phyloP scores from a whole-genome alignment of 257 asterid species.

The Verbascum thapsus region DNA sequence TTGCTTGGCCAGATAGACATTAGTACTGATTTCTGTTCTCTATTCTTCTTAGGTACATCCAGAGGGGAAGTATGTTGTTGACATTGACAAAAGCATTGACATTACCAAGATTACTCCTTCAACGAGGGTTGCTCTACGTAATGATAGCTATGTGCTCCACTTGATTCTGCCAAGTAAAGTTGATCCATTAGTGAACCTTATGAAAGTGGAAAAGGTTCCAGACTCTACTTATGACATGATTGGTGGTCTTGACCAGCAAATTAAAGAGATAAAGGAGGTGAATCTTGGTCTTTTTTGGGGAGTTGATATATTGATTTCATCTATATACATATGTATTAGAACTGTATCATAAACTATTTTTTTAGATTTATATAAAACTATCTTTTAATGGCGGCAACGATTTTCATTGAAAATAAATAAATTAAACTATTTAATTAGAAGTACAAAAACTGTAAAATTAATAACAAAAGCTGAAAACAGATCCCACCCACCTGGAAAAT shows the following conservation, averaged over 20 bases:
- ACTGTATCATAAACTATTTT: too few species aligned
- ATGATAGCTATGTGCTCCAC: slow-evolving; percentile 95
- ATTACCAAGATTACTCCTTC: slow-evolving; percentile 92
- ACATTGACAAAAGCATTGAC: slow-evolving; percentile 88
- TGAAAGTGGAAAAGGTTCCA: slow-evolving; percentile 98
- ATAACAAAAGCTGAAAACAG: too few species aligned
- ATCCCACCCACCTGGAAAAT: too few species aligned
- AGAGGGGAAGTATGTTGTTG: slow-evolving; percentile 75
- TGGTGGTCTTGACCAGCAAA: slow-evolving; percentile 87
- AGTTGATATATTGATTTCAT: slow-evolving; percentile 1
- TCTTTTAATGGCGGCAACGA: too few species aligned
- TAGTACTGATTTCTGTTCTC: neutral
- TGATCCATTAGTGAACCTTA: slow-evolving; percentile 90
- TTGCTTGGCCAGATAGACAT: neutral
- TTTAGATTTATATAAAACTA: too few species aligned
- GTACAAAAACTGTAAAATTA: too few species aligned
- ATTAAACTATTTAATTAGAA: too few species aligned
- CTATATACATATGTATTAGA: too few species aligned
- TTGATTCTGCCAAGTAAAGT: slow-evolving; percentile 90
- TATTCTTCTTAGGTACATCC: slow-evolving; percentile 49
- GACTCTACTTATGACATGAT: slow-evolving; percentile 99
- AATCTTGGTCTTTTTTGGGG: slow-evolving; percentile 19
- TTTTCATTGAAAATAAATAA: too few species aligned
- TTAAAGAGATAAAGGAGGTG: slow-evolving; percentile 72
- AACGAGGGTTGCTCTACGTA: slow-evolving; percentile 91